Percentiles rank a stretch among this genome's conserved stretches.
phyloP scores from a whole-genome alignment of 1,284 basidiomycete species.

The Pterula multifida region DNA sequence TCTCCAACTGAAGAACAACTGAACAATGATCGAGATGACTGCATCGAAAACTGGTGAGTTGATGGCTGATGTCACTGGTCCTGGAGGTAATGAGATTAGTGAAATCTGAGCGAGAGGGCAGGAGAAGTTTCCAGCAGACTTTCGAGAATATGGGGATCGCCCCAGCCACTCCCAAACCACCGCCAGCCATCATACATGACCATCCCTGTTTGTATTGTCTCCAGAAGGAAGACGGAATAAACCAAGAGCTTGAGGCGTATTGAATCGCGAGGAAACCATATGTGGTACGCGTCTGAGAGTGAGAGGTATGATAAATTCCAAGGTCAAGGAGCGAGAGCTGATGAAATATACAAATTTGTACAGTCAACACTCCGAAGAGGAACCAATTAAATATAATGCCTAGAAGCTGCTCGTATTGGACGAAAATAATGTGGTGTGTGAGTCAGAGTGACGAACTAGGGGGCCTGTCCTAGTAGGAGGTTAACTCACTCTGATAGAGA shows the following conservation, averaged over 20 bases:
- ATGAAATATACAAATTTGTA: not conserved
- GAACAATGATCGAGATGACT: not conserved
- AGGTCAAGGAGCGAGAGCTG: not conserved
- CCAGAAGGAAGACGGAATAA: not conserved
- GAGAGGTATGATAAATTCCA: not conserved
- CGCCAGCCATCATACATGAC: not conserved
- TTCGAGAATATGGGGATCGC: not conserved
- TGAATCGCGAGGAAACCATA: not conserved
- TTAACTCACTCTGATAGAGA: too few species aligned
- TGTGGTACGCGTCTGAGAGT: not conserved
- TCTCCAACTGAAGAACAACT: not conserved
- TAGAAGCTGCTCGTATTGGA: not conserved
- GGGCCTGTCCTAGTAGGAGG: not conserved
- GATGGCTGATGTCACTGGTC: not conserved
- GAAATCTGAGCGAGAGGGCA: not conserved
- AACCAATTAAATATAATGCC: not conserved
- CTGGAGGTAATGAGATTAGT: not conserved
- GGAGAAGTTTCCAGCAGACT: not conserved
- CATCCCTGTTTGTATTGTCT: not conserved
- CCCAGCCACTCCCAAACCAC: not conserved
- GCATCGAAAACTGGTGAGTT: not conserved
- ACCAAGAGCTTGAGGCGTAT: not conserved
- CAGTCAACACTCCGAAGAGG: not conserved
- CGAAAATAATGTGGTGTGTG: too few species aligned
- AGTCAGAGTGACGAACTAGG: not conserved